Conservation (phyloP, 768 basidiomycete species). For the Kwoniella sp. region DNA sequence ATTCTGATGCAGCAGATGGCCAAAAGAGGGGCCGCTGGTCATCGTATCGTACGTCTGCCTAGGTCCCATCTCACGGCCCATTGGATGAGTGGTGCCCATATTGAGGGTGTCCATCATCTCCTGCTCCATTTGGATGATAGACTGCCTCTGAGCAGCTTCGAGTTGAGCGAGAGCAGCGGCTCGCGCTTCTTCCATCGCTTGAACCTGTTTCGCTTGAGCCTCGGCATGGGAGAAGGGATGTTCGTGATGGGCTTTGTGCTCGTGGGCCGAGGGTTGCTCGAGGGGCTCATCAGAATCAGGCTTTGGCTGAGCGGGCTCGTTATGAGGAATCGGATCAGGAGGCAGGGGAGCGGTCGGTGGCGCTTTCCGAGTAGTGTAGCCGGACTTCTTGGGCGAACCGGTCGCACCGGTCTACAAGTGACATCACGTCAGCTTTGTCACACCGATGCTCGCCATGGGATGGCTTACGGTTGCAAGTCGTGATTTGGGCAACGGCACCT, state of each 20-base stretch:
- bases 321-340: not conserved
- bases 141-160: conserved; percentile 31
- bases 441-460: not conserved
- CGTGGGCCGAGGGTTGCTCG: conserved; percentile 18
- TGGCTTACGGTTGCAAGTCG: conserved; percentile 11
- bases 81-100: not conserved
- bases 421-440: not conserved
- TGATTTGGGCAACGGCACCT: conserved; percentile 15
- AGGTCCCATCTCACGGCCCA: conserved; percentile 28
- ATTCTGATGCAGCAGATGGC: conserved; percentile 43
- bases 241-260: conserved; percentile 46
- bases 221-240: conserved; percentile 39
- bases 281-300: conserved; percentile 23
- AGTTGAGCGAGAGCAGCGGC: conserved; percentile 38
- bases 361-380: conserved; percentile 12
- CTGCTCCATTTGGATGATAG: conserved; percentile 13
- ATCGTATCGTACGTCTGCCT: conserved; percentile 45
- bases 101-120: conserved; percentile 7
- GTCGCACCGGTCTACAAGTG: conserved; percentile 2
- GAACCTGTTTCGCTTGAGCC: conserved; percentile 38
- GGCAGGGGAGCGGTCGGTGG: conserved; percentile 16
- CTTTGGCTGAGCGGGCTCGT: conserved; percentile 19
- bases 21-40: conserved; percentile 52
- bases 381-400: conserved; percentile 14
- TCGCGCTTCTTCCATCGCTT: conserved; percentile 40